Evolutionary conservation across 1,284 basidiomycete species (phyloP), one percentile per base, ranked within the genome.

Genomic region (Fomitopsis betulina): DNA sequence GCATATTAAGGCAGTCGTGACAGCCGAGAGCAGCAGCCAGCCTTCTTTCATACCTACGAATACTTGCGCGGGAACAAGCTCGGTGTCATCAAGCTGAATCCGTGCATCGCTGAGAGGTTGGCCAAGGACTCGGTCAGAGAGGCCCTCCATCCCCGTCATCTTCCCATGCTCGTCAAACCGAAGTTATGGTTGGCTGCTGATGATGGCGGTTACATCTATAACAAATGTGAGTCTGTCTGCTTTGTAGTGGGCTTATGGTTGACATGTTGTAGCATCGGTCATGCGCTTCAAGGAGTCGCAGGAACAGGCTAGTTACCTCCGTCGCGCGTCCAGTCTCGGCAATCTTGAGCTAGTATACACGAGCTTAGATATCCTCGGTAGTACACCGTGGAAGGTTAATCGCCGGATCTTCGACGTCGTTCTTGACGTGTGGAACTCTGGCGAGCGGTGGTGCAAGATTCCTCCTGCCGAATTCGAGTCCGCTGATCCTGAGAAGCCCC

Each of bases 121-220:
- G 87, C 92, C 8, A 87, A 85, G 61, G 96, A 98, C 64, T 80
- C 78, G 38, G 70, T 96, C 5, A 76, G 80, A n/a, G 84, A 89
- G 55, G 87, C 91, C 0, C 76, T 98, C 10, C 94, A 96, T 72
- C 94, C 96, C 15, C 90, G 96, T 8, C 93, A 97, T 72, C 79
- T 99, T 49, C 96, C 96, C 8, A 99, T 99, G 96, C 81, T 99
- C 2, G 85, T 97, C 23, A 88, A 87, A 59, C 96, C 97, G 1
- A 88, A 88, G 65, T 91, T 92, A 0, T 99, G 96, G 96, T 71
- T 90, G 1, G 79, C 78, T 58, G 82, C 87, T 67, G 84, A 92
- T 60, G 79, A 89, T 43, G 97, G 96, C 15, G 94, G 91, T 2
- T 98, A 98, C 72, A 76, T 96, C 35, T 84, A 85, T 60, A 91